Evolutionary conservation across 176 grass and related monocot species (phyloP), one percentile per base, ranked within the genome.

Genomic region (Puccinellia tenuiflora): DNA sequence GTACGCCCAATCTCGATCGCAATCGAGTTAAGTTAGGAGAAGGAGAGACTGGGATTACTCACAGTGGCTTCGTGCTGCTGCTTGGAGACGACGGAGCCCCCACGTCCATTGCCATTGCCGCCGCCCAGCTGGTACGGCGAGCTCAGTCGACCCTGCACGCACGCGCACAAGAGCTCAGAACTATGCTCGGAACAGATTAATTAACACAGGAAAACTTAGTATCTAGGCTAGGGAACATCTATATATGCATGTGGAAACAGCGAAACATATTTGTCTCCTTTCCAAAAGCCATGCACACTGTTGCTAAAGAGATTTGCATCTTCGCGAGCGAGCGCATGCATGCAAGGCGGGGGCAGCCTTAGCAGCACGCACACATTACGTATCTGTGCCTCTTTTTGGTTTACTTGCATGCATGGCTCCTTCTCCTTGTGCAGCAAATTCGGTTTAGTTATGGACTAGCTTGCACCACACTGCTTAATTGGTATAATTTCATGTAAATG

Each of bases 61-160:
- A 89, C 84, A 18, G 37, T 80, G 21, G 51, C 68, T 25, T 43
- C 40, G 47, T 73, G 78, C 65, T 57, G 76, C 15, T 79, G 76
- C 68, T 85, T 80, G 31, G 66, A 84, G 79, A 17, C 65, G 63
- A 16, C 64, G 63, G 69, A 54, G 43, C 48, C 68, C 73, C 76
- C 73, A 14, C 45, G n/a, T n/a, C n/a, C n/a, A n/a, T n/a, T 62
- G 1, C 85, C 84, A 60, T 83, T 82, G 82, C 84, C 84, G 47
- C 80, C 88, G 60, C 51, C 25, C 14, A 30, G 69, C 69, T 73
- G 72, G 92, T 99, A 99, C 53, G 96, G 96, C 50, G 87, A 86
- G 91, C 93, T 99, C 83, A 99, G 89, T n/a, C n/a, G n/a, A 85
- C 85, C 93, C 96, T 99, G 89, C 69, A 40, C n/a, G 61, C 61